Evolutionary conservation across 768 basidiomycete species (phyloP).

Genomic region (Mycena maculata): DNA sequence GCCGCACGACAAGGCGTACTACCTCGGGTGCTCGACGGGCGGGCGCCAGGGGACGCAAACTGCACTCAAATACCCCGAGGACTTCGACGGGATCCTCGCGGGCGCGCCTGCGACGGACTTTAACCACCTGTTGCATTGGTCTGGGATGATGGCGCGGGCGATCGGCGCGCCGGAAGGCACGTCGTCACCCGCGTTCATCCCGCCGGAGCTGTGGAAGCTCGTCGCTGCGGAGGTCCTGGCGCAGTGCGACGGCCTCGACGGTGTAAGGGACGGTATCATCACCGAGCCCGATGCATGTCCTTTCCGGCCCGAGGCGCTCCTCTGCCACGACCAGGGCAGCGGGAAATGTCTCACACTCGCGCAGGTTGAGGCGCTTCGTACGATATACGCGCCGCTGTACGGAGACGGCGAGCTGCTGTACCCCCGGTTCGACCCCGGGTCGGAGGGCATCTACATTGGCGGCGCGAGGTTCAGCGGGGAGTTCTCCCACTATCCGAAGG

Average conservation of each 20-base stretch:
- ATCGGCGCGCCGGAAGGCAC: slow-evolving; percentile 25
- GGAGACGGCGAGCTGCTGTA: slow-evolving; percentile 30
- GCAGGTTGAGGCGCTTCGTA: slow-evolving; percentile 37
- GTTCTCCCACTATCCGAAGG: not conserved
- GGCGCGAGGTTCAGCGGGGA: slow-evolving; percentile 2
- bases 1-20: slow-evolving; percentile 39
- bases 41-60: slow-evolving; percentile 42
- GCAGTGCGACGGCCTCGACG: slow-evolving; percentile 37
- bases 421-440: slow-evolving; percentile 35
- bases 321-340: slow-evolving; percentile 15
- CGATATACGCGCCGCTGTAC: slow-evolving; percentile 38
- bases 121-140: slow-evolving; percentile 27
- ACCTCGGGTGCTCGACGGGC: slow-evolving; percentile 42
- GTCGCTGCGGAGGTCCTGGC: slow-evolving; percentile 32
- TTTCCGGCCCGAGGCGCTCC: slow-evolving; percentile 36
- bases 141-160: not conserved
- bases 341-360: slow-evolving; percentile 31
- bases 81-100: slow-evolving; percentile 44
- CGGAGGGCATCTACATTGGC: not conserved
- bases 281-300: slow-evolving; percentile 40
- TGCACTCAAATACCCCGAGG: slow-evolving; percentile 39
- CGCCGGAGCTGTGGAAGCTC: slow-evolving; percentile 33
- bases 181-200: slow-evolving; percentile 32
- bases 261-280: slow-evolving; percentile 39
- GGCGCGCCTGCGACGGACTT: slow-evolving; percentile 40